Base-by-base conservation (phyloP, 2,329 filamentous ascomycete species). In the Aureobasidium sp. region DNA sequence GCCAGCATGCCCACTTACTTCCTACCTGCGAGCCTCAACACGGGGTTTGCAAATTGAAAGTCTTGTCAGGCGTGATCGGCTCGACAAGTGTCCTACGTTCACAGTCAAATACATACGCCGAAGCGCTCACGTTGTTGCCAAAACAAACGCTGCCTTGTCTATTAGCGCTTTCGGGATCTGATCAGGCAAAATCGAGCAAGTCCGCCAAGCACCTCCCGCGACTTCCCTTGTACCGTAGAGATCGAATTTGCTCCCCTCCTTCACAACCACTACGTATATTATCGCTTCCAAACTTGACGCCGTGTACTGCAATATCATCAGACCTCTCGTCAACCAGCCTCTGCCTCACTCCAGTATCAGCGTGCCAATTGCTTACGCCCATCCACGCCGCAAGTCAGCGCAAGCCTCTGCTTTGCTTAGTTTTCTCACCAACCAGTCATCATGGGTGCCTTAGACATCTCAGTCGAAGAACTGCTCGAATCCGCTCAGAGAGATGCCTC, bases 391-490 rank as follows among this genome's bases (percentile, higher is more conserved):
- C 58, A 55, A 61, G 59, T 55, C 48, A 47, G 37, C 39, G 30
- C 39, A 61, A 53, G 49, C 39, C 49, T 45, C 21, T 25, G 49
- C 59, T 36, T 29, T 32, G 25, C 53, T 36, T 44, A 57, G 41
- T 44, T 45, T 36, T 45, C 53, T 32, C 36, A 44, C 27, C 59
- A 45, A 48, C 49, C 49, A 61, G 49, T 59, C 59, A 63, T 39
- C 52, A 66, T 66, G 65, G 63, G 62, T 34, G 57, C 58, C 48
- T 42, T 65, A 55, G 61, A 63, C 44, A 62, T 64, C 47, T 63
- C 61, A 72, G 90, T 97, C 69, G 92, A 97, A 81, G 90, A 91
- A 67, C 83, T 97, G 66, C 86, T 97, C 68, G 91, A 96, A 76
- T 90, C 89, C 45, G 63, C 65, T 32, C 63, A 64, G 58, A 61